phyloP scores from a whole-genome alignment of 1,139 yeast species.

The Taphrina pruni region DNA sequence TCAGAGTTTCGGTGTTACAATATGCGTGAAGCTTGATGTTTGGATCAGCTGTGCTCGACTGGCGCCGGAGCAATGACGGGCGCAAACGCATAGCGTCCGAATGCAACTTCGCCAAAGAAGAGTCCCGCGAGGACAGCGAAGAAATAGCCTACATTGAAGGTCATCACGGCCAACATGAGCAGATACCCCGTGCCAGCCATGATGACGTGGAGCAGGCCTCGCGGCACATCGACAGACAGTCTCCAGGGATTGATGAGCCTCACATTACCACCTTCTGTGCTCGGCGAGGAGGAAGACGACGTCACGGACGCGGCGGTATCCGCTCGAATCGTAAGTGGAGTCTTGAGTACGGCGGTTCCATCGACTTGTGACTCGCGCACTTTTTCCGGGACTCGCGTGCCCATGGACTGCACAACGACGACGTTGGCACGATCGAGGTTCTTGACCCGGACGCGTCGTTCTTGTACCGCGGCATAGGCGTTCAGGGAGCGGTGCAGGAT shows the following conservation, averaged over 20 bases:
- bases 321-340: neutral
- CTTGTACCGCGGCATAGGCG: conserved; percentile 32
- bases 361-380: conserved; percentile 4
- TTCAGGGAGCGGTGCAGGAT: conserved; percentile 45
- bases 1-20: neutral
- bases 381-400: neutral
- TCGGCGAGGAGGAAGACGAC: neutral
- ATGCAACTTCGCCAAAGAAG: conserved; percentile 48
- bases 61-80: conserved; percentile 23
- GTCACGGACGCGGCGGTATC: conserved; percentile 37
- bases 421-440: conserved; percentile 42
- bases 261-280: neutral
- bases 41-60: conserved; percentile 9
- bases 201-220: conserved; percentile 46
- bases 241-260: conserved; percentile 48
- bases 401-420: neutral
- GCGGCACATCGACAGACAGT: conserved; percentile 47
- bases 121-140: conserved; percentile 48
- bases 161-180: conserved; percentile 50
- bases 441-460: conserved; percentile 44
- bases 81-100: conserved; percentile 47
- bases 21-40: neutral
- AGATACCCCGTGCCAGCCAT: conserved; percentile 47
- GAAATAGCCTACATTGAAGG: conserved; percentile 49
- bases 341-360: neutral